Evolutionary conservation across 352 stramenopile species (phyloP).

Genomic region (Blastocystis sp.): DNA sequence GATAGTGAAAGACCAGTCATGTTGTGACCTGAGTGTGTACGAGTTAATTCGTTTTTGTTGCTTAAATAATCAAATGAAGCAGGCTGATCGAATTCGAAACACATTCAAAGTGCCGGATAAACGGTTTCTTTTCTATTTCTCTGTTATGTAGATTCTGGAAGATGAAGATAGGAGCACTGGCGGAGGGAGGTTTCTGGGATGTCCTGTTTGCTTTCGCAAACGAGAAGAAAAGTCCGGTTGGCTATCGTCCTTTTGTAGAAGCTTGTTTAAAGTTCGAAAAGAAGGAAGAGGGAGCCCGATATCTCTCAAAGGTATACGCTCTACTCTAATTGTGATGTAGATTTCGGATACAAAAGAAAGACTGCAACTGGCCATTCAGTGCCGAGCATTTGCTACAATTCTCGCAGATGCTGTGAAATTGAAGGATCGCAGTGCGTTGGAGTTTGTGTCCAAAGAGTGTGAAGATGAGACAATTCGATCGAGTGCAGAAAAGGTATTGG

Average conservation of each 20-base stretch:
- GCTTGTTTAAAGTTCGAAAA: constrained; percentile 5
- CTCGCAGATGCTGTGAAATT: constrained; percentile 35
- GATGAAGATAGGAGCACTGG: constrained; percentile 39
- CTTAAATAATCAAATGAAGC: constrained; percentile 5
- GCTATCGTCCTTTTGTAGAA: constrained; percentile 24
- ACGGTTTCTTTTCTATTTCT: neutral
- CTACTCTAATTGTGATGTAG: neutral
- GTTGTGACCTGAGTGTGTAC: neutral
- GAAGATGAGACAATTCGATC: neutral
- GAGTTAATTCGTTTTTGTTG: constrained; percentile 20
- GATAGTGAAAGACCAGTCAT: neutral
- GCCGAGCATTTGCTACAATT: neutral
- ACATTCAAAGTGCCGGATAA: constrained; percentile 39
- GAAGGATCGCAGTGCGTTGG: neutral
- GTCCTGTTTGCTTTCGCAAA: constrained; percentile 22
- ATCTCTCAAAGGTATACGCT: neutral
- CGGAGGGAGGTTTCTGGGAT: constrained; percentile 26
- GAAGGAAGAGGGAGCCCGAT: neutral
- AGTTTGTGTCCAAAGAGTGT: neutral
- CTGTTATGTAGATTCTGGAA: neutral
- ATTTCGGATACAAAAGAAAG: constrained; percentile 39
- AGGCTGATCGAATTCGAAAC: constrained; percentile 17
- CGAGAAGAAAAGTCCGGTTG: constrained; percentile 51
- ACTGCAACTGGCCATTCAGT: neutral
- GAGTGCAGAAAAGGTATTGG: neutral